phyloP scores from a whole-genome alignment of 2,329 filamentous ascomycete genomes.

The Oidium heveae region DNA sequence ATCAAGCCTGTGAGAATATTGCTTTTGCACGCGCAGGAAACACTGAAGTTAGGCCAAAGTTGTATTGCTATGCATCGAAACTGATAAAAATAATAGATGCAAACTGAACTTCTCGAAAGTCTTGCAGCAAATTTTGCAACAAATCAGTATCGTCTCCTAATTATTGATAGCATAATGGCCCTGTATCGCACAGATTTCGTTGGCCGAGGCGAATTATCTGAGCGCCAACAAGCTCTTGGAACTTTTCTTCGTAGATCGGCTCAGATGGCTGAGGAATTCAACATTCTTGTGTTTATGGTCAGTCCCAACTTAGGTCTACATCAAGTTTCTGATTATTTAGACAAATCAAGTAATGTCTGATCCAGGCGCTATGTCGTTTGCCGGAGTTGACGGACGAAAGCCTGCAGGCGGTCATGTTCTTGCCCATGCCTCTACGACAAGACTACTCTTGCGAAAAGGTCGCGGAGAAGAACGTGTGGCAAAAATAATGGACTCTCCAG shows the following conservation, averaged over 20 bases:
- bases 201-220: slow-evolving; percentile 40
- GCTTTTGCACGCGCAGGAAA: slow-evolving; percentile 37
- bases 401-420: slow-evolving; percentile 42
- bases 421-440: slow-evolving; percentile 41
- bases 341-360: slow-evolving; percentile 51
- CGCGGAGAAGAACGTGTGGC: slow-evolving; percentile 44
- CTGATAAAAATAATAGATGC: slow-evolving; percentile 15
- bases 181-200: slow-evolving; percentile 42
- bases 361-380: slow-evolving; percentile 41
- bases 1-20: slow-evolving; percentile 39
- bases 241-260: slow-evolving; percentile 37
- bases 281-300: slow-evolving; percentile 37
- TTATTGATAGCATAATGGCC: slow-evolving; percentile 47
- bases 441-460: slow-evolving; percentile 40
- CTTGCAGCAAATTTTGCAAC: slow-evolving; percentile 33
- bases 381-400: slow-evolving; percentile 41
- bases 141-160: slow-evolving; percentile 37
- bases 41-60: slow-evolving; percentile 21
- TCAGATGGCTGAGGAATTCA: slow-evolving; percentile 46
- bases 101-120: slow-evolving; percentile 33
- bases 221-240: slow-evolving; percentile 42
- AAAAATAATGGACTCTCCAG: slow-evolving; percentile 41
- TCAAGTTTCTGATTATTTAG: slow-evolving; percentile 12
- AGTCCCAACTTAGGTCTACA: neutral
- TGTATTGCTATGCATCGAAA: neutral